These are phyloP conservation scores for Penicillium fimorum DNA, from an alignment of 495 filamentous ascomycete species.

Conservation along the genomic window DNA sequence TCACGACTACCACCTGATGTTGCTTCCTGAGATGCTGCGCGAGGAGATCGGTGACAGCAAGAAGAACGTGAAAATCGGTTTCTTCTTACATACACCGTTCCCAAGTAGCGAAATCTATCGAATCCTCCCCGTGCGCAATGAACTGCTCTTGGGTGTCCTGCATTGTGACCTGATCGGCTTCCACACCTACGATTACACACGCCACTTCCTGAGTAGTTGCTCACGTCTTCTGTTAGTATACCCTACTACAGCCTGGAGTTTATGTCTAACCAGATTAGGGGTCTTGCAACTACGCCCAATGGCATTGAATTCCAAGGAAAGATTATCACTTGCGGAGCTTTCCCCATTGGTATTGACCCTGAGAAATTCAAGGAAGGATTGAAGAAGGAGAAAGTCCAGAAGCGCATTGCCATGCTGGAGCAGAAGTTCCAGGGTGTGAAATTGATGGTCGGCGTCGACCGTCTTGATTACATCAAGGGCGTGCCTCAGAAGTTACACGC, in stretches of 20 bases:
- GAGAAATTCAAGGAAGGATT: conserved; percentile 90
- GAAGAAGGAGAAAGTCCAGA: conserved; percentile 78
- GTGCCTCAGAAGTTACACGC: conserved; percentile 96
- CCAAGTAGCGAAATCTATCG: conserved; percentile 97
- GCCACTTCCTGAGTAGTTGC: conserved; percentile 92
- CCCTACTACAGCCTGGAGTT: not conserved
- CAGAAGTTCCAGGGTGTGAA: conserved; percentile 95
- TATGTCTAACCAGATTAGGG: conserved; percentile 43
- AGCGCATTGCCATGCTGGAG: conserved; percentile 79
- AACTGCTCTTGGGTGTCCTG: conserved; percentile 79
- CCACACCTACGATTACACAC: conserved; percentile 94
- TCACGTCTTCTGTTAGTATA: conserved; percentile 75
- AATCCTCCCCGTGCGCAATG: conserved; percentile 87
- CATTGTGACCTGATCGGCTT: conserved; percentile 94
- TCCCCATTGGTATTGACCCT: conserved; percentile 95
- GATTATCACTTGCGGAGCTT: conserved; percentile 83
- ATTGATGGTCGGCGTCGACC: conserved; percentile 93
- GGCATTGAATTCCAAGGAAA: conserved; percentile 83
- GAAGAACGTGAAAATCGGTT: conserved; percentile 91
- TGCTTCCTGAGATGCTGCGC: conserved; percentile 89
- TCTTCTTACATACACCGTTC: conserved; percentile 97
- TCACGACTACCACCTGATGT: conserved; percentile 97
- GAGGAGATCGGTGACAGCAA: conserved; percentile 72
- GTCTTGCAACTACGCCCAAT: conserved; percentile 78
- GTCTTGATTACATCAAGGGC: conserved; percentile 97